phyloP scores from a whole-genome alignment of 768 basidiomycete species.

The Kwoniella dejecticola region DNA sequence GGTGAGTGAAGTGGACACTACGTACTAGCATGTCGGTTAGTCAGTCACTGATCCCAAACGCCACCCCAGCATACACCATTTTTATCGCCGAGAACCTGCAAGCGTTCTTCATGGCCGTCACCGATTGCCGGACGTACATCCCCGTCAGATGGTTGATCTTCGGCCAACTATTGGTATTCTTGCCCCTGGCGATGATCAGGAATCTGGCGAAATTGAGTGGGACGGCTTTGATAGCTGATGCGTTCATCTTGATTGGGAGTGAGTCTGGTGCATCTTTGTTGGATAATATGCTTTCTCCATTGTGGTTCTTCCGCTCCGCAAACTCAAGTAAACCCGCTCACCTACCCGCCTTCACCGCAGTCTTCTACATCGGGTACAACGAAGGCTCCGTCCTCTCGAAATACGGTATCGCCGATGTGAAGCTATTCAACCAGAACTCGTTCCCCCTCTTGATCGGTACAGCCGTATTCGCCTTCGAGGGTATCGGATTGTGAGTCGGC shows the following conservation, averaged over 20 bases:
- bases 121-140: constrained; percentile 69
- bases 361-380: constrained; percentile 62
- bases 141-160: constrained; percentile 76
- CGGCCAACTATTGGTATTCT: constrained; percentile 78
- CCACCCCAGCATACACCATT: constrained; percentile 83
- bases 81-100: constrained; percentile 90
- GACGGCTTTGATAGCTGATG: constrained; percentile 89
- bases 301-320: too few relatives aligned
- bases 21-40: too few relatives aligned
- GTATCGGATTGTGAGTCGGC: constrained; percentile 76
- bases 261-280: too few relatives aligned
- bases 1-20: constrained; percentile 30
- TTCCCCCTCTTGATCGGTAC: constrained; percentile 94
- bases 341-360: constrained; percentile 21
- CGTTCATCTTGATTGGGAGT: constrained; percentile 83
- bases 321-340: neutral
- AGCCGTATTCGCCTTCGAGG: constrained; percentile 97
- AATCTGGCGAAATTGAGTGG: constrained; percentile 93
- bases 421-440: constrained; percentile 82
- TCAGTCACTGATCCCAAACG: too few relatives aligned
- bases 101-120: constrained; percentile 80
- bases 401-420: constrained; percentile 74
- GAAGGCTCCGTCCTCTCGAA: constrained; percentile 71
- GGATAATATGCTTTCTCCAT: neutral
- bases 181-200: constrained; percentile 84